Evolutionary conservation across 2,329 filamentous ascomycete species (phyloP), one percentile per base, ranked within the genome.

Genomic region (Zymoseptoria crescenta): DNA sequence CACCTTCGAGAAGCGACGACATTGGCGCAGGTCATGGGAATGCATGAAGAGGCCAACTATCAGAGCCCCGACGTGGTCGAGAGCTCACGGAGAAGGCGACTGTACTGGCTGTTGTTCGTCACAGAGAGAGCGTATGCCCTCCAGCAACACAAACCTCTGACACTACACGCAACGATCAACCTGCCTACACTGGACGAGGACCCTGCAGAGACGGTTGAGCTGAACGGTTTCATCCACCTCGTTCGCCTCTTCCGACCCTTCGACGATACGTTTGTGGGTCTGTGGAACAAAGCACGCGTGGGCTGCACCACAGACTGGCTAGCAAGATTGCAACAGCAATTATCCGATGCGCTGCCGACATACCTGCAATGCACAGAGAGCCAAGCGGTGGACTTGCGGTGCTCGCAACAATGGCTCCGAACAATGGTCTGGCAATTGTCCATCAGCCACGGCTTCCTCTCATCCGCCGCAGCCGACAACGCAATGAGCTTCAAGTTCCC

Each of bases 371-470:
- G 78, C 4, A 86, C 84, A 0, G 83, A 86, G 59, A 85, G 83
- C 20, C 86, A 89, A 65, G 86, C 85, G 56, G 84, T 87, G 6
- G 85, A 89, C 65, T 79, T 89, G 19, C 77, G 87, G 50, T 81
- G 87, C 56, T 88, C 85, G 1, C 86, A 89, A 68, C 85, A 87
- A 67, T 89, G 86, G 86, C 76, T 89, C 4, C 78, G 83, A 19
- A 82, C 85, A 1, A 86, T 88, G 74, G 82, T 88, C n/a, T 89
- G 86, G 86, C 86, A 88, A 65, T 80, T 86, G 1, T 85, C 85
- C 2, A 87, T 87, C 65, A 81, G 82, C 20, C 84, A 87, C 64
- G 83, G 84, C 3, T 81, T 84, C 24, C 76, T 88, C 20, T 86
- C 83, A 30, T 83, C 81, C 30, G 79, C 79, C 2, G 78, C 84